Conservation (phyloP, 176 grass and related monocot genomes). For the Aegilops longissima region DNA sequence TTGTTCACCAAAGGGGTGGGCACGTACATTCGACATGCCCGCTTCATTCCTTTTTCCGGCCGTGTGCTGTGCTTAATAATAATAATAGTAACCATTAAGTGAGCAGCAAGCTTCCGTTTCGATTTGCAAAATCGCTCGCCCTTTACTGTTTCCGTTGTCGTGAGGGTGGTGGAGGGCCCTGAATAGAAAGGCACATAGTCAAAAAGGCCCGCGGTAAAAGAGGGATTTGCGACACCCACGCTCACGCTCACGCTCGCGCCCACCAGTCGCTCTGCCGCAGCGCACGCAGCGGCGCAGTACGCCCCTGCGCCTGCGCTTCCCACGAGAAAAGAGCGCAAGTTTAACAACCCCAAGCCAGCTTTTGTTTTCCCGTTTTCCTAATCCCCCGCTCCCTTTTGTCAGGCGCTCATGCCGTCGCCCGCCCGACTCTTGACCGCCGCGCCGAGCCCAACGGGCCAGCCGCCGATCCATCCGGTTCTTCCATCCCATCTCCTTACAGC, state of each 20-base stretch:
- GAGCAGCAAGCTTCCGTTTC: background rate
- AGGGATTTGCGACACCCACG: too few species aligned
- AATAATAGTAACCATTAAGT: background rate
- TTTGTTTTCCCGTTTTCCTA: background rate
- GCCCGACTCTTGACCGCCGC: background rate
- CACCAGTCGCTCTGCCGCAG: background rate
- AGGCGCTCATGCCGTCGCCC: background rate
- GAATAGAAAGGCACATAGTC: background rate
- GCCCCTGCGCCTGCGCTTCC: background rate
- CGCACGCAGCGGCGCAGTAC: slow-evolving; percentile 7
- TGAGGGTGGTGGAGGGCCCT: background rate
- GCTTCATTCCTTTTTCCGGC: background rate
- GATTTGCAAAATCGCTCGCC: background rate
- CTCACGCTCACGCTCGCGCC: background rate
- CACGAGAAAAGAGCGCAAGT: slow-evolving; percentile 28
- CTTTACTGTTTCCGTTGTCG: background rate
- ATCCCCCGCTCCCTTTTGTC: slow-evolving; percentile 13
- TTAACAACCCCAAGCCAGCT: slow-evolving; percentile 38
- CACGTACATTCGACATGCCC: background rate
- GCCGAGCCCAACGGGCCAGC: slow-evolving; percentile 7
- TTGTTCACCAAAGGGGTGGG: background rate
- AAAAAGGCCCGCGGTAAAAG: slow-evolving; percentile 21
- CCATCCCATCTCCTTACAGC: background rate
- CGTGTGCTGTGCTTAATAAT: background rate
- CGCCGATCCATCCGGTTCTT: background rate